Evolutionary conservation across 1,284 basidiomycete species (phyloP), one percentile per base, ranked within the genome.

Genomic region (Moesziomyces antarcticus): DNA sequence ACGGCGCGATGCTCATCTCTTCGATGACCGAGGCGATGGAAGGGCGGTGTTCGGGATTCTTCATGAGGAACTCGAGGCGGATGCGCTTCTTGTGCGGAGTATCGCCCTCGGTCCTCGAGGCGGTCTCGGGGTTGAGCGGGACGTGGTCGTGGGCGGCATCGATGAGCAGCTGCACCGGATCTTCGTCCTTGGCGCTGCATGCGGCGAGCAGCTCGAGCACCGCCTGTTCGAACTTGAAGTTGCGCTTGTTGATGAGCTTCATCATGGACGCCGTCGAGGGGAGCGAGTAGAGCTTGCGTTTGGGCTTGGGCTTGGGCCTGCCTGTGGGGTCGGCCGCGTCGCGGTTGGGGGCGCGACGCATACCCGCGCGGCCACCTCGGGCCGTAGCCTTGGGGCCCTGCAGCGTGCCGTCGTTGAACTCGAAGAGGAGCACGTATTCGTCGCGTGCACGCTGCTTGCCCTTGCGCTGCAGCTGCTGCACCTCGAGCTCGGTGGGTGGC

Each of bases 321-420:
- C 52, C 48, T 14, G 52, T 58, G 5, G 61, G 40, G 22, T 67
- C 47, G 20, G 49, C 40, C 6, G 59, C 56, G 37, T 60, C 53
- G 14, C 68, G 27, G 27, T 60, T 68, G 0, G 77, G 75, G 0
- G 71, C 78, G 33, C 64, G 33, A 4, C 73, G 55, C 63, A 74
- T 67, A 5, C 74, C 77, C 8, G 70, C 52, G 16, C 76, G 58
- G 25, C 83, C 75, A 4, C 84, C 75, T 5, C 84, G 75, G n/a
- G 81, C 82, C 1, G 83, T 84, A 0, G 82, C 82, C 47, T 84
- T 84, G 22, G 84, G 80, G 16, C 78, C 78, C 59, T 81, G 78
- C n/a, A 85, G 73, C 14, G 85, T 84, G 2, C 84, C 85, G 49
- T 86, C 85, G 49, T 85, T 84, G 77, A 86, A 86, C 41, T 83